Base-by-base conservation (phyloP, 371 early-diverging fungal species). In the Cokeromyces recurvatus region DNA sequence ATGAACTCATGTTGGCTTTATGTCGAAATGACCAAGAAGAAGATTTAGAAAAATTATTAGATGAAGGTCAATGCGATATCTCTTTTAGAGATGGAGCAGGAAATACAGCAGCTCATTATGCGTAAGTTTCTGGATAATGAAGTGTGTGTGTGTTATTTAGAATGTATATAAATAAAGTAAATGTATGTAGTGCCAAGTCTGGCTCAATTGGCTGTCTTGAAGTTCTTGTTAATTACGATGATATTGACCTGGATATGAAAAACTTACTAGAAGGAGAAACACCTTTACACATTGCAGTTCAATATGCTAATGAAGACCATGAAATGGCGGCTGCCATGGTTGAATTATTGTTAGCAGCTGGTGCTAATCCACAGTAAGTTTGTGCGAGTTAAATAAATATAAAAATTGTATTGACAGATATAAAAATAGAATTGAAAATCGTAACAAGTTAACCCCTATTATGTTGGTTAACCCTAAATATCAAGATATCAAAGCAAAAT, bases 271-370 rank as follows among this genome's bases (percentile, higher is more conserved):
- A 80, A 43, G 74, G 73, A 16, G 71, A 83, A 27, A 84, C 86
- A 16, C 84, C 84, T 22, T 63, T 86, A 21, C 86, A 86, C 60
- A 65, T 75, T 41, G 86, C 84, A 14, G 80, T 82, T 12, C 59
- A 58, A 34, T 68, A 73, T 48, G 61, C 63, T 11, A 35, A 59
- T 11, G 64, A 74, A 21, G 70, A 74, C 38, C 59, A 68, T 5
- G 74, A 75, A 17, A 60, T 57, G 41, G 78, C 79, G 7, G 42
- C 71, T 11, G 68, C 68, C 2, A 81, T 84, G 60, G 79, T 75
- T 4, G 71, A 74, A 37, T 48, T 77, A 45, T 69, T 86, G 20
- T 37, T 82, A 32, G 57, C 57, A 9, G 76, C 63, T 15, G 84
- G 79, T 19, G 81, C 84, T 31, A 70, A 81, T 32, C 66, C 78